Conservation (phyloP, 2,329 filamentous ascomycete species). For the Aspergillus candidus region DNA sequence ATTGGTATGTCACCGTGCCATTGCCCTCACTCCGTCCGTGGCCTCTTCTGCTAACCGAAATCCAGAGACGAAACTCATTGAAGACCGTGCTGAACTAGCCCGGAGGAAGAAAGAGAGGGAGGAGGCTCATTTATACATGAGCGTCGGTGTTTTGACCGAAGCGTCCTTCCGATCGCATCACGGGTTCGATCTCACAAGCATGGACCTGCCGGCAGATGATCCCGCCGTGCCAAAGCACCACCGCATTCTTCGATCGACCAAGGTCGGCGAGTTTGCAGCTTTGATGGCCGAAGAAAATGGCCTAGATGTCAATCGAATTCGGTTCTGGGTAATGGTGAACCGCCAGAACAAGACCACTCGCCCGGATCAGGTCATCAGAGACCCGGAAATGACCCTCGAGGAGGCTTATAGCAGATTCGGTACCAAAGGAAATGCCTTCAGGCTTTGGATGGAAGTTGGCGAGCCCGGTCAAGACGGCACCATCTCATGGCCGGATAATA, state of each 20-base stretch:
- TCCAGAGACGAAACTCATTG: slow-evolving; percentile 65
- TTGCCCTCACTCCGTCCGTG: neutral
- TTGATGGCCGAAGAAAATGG: slow-evolving; percentile 65
- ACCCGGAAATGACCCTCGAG: slow-evolving; percentile 69
- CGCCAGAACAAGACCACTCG: slow-evolving; percentile 94
- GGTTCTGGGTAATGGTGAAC: slow-evolving; percentile 97
- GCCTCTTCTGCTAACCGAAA: neutral
- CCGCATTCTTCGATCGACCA: slow-evolving; percentile 67
- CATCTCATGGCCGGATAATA: slow-evolving; percentile 58
- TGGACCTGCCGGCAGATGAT: slow-evolving; percentile 57
- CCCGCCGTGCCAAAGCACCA: slow-evolving; percentile 66
- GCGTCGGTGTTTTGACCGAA: slow-evolving; percentile 73
- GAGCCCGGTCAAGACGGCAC: slow-evolving; percentile 65
- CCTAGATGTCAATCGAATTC: slow-evolving; percentile 62
- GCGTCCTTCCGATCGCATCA: slow-evolving; percentile 74
- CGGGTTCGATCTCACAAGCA: slow-evolving; percentile 73
- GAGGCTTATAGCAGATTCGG: slow-evolving; percentile 65
- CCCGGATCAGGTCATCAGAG: slow-evolving; percentile 79
- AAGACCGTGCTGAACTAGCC: slow-evolving; percentile 72
- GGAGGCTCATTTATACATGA: slow-evolving; percentile 89
- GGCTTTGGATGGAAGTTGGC: slow-evolving; percentile 79
- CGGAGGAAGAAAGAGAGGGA: slow-evolving; percentile 80
- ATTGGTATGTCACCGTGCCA: slow-evolving; percentile 52
- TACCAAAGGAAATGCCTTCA: slow-evolving; percentile 62
- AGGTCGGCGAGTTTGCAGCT: slow-evolving; percentile 66